Evolutionary conservation across 306 rosid species (phyloP).

Genomic region (Vigna hirtella): DNA sequence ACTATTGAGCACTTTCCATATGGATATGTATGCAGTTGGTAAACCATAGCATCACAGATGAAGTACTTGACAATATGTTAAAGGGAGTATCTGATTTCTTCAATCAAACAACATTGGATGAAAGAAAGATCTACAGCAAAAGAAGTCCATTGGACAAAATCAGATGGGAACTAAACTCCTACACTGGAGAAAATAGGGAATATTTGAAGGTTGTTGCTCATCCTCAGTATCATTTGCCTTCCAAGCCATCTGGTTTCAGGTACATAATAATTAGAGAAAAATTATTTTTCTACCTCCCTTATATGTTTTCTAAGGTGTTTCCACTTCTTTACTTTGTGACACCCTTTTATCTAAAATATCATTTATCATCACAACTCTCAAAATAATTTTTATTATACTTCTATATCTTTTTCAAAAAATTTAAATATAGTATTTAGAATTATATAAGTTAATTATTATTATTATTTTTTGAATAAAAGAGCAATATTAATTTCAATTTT

Average conservation of each 20-base stretch:
- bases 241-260: slow-evolving; percentile 51
- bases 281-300: no score
- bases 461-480: no score
- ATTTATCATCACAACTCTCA: no score
- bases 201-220: slow-evolving; percentile 55
- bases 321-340: no score
- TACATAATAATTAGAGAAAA: not conserved
- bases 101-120: slow-evolving; percentile 47
- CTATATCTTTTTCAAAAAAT: no score
- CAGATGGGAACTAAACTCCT: slow-evolving; percentile 46
- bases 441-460: no score
- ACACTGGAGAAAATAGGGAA: slow-evolving; percentile 58
- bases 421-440: no score
- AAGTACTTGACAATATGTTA: slow-evolving; percentile 38
- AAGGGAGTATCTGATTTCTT: slow-evolving; percentile 50
- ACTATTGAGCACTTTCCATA: not conserved
- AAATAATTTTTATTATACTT: no score
- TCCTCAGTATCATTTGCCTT: slow-evolving; percentile 41
- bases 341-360: no score
- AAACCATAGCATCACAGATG: slow-evolving; percentile 50
- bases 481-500: no score
- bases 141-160: slow-evolving; percentile 40
- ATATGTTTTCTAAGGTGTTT: no score
- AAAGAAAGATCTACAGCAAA: slow-evolving; percentile 34
- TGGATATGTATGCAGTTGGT: slow-evolving; percentile 47